Base-by-base conservation (phyloP, 768 basidiomycete genomes). In the Rhodocollybia butyracea region DNA sequence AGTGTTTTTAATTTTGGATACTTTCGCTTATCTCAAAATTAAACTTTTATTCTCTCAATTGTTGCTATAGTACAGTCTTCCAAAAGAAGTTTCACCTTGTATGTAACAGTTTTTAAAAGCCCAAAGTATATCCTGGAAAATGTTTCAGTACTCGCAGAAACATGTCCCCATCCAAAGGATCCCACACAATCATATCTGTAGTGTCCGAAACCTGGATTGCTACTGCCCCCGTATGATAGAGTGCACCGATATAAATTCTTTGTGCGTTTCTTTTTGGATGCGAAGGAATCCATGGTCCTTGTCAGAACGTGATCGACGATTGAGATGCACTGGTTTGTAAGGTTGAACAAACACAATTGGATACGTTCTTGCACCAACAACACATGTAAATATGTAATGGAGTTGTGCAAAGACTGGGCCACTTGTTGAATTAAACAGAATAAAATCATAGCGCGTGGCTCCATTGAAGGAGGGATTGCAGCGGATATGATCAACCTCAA, bases 161-260 rank as follows among this genome's bases (percentile, higher is more conserved):
- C 60, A 54, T 59, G 45, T 64, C 63, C 26, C 41, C 48, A 52
- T 66, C 62, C 0, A 64, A 17, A 2, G 53, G 46, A 54, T 66
- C 62, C 32, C 61, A 38, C 1, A 65, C 52, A 17, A 65, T 32
- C 15, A 48, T 57, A 8, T 64, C 61, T 3, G 51, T 55, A 21
- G 1, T 6, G 2, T 39, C 38, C 3, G 32, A 32, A 29, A 58
- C 62, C 29, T 38, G 41, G 5, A 40, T n/a, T n/a, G 48, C 51
- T 11, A 46, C 45, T 11, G 60, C 63, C 0, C 63, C 64, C 59
- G 43, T 8, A 66, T 51, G 21, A 67, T 60, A 27, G 63, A 61
- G 8, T 21, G 13, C 2, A 59, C 47, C 5, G 59, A 53, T 24
- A 66, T 50, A 24, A 65, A 60, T 40, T 59, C 55, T 2, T 42